These are phyloP conservation scores for Eremothecium coryli DNA, from an alignment of 1,139 yeast genomes.

Conservation along the genomic window DNA sequence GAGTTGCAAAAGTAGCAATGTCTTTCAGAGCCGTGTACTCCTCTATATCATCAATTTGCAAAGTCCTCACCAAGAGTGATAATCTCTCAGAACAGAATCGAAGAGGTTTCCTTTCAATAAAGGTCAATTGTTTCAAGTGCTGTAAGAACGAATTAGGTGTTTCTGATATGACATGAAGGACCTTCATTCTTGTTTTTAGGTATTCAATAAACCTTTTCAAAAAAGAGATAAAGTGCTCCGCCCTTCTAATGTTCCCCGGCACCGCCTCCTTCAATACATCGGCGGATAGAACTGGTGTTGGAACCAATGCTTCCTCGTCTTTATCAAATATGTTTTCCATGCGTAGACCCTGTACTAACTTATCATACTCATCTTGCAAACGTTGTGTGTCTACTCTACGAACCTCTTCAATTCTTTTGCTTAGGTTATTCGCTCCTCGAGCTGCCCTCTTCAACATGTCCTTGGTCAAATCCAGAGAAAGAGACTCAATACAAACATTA, in stretches of 20 bases:
- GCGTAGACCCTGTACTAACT: constrained; percentile 75
- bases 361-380: constrained; percentile 82
- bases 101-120: constrained; percentile 83
- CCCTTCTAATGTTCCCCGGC: constrained; percentile 94
- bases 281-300: constrained; percentile 78
- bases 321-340: constrained; percentile 22
- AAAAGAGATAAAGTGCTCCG: constrained; percentile 92
- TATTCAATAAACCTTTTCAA: constrained; percentile 88
- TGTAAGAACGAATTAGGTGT: constrained; percentile 89
- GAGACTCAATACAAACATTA: constrained; percentile 93
- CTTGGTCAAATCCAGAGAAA: constrained; percentile 78
- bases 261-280: constrained; percentile 86
- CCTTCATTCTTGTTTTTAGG: constrained; percentile 94
- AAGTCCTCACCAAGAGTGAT: constrained; percentile 76
- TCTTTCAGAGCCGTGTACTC: constrained; percentile 90
- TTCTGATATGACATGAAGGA: constrained; percentile 90
- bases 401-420: constrained; percentile 70
- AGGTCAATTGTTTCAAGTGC: constrained; percentile 87
- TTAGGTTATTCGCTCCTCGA: constrained; percentile 72
- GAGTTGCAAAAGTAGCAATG: constrained; percentile 92
- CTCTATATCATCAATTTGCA: constrained; percentile 81
- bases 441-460: constrained; percentile 72
- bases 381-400: constrained; percentile 74
- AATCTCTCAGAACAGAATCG: constrained; percentile 87
- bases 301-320: constrained; percentile 70